Evolutionary conservation across 1,284 basidiomycete species (phyloP), one percentile per base, ranked within the genome.

Genomic region (Cryptococcus maquisensis): DNA sequence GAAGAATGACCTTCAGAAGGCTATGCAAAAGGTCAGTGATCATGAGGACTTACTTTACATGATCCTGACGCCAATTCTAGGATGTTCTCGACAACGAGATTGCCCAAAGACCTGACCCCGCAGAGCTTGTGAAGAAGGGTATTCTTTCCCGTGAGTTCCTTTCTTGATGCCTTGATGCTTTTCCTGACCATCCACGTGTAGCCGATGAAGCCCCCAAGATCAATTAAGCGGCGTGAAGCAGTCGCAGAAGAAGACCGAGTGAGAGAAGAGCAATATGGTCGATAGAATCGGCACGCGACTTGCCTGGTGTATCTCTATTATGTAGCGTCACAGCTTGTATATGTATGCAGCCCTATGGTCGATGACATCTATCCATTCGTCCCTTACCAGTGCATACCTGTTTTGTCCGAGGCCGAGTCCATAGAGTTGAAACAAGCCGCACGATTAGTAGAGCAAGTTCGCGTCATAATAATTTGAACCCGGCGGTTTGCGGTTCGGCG

Each of bases 41-140:
- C 26, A n/a, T n/a, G n/a, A n/a, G n/a, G n/a, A n/a, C n/a, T n/a
- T n/a, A n/a, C n/a, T n/a, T n/a, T 41, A 35, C 8, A 18, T n/a
- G 7, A 13, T 12, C 10, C 35, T 15, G 18, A 42, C 23, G 18
- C 21, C 9, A 12, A 12, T 15, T 26, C 45, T 66, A 86, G 84
- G 82, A 88, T 74, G 85, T 83, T 67, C 80, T 90, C 44, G 84
- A 83, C 53, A 81, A 84, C 53, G 82, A 82, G 6, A 78, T 90
- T 48, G 81, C 82, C 55, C 74, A 81, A 47, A 81, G 87, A 50
- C 86, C 87, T 10, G 80, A 82, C 59, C 77, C 83, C 7, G 83
- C 86, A 47, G 84, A 88, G 59, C 79, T 90, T 47, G 81, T 88
- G 58, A 83, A 85, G 73, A 82, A 82, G 62, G 86, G 86, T 4